Base-by-base conservation (phyloP, 1,139 yeast genomes). In the Hyphopichia buzzinii region DNA sequence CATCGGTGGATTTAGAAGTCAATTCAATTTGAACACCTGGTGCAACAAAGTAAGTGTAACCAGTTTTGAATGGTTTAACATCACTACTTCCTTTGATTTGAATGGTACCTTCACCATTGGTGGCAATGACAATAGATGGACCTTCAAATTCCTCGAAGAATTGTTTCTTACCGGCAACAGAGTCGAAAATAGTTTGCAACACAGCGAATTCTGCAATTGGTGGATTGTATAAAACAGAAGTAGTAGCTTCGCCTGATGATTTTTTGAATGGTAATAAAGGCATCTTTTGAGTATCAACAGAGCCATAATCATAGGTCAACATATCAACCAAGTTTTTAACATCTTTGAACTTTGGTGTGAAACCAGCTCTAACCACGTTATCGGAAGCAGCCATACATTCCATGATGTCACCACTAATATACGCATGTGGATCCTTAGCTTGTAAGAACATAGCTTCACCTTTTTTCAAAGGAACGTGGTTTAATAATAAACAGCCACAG, bases 311-410 rank as follows among this genome's bases (percentile, higher is more conserved):
- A 62, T 90, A 92, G 3, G 97, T 90, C 61, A 92, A 77, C 95
- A 87, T 88, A 37, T 77, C 79, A 27, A 92, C 97, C 57, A 92
- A 76, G 55, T 85, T 87, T 45, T 82, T 67, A 39, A 92, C 97
- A 61, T 94, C 98, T 67, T 90, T 92, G 70, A 90, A 92, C 64
- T 94, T 92, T 41, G 98, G 98, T 11, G 98, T 92, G 71, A 92
- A 92, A 8, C 98, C 99, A 6, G 97, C 96, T 63, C 98, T 81
- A 32, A 92, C 97, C 40, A 92, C 99, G 55, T 92, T 92, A 61
- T 92, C 99, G 28, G 95, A 84, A 10, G 97, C 97, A 34, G 98
- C 98, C 99, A 92, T 92, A 70, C 98, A 94, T 67, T 92, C 99
- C 54, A 92, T 90, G 49, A 92, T 92, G 60, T 92, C 97, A 47